phyloP scores from a whole-genome alignment of 441 rosid species.

The Erysimum cheiri region DNA sequence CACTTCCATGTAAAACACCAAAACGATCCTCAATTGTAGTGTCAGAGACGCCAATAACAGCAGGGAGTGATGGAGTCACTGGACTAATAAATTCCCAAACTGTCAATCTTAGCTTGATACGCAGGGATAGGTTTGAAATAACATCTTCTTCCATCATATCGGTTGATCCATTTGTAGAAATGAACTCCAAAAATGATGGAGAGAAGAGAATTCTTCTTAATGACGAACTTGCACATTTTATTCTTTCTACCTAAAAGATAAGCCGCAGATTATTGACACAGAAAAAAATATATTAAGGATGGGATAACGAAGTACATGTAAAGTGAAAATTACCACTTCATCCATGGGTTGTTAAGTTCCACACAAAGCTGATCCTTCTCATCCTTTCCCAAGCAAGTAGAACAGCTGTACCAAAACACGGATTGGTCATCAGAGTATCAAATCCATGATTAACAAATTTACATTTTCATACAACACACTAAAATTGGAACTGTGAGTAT shows the following conservation, averaged over 20 bases:
- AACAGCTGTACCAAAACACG: slow-evolving; percentile 53
- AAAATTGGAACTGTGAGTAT: slow-evolving; percentile 11
- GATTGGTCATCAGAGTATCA: slow-evolving; percentile 28
- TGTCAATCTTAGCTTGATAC: slow-evolving; percentile 79
- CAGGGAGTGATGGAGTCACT: slow-evolving; percentile 88
- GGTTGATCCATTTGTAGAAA: slow-evolving; percentile 77
- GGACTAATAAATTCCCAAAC: slow-evolving; percentile 95
- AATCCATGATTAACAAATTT: slow-evolving; percentile 12
- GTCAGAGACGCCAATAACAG: slow-evolving; percentile 97
- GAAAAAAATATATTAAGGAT: slow-evolving; percentile 13
- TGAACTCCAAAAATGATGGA: slow-evolving; percentile 85
- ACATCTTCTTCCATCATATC: slow-evolving; percentile 97
- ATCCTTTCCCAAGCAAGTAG: slow-evolving; percentile 57
- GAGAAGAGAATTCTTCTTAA: slow-evolving; percentile 85
- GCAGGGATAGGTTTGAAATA: slow-evolving; percentile 77
- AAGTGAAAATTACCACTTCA: slow-evolving; percentile 68
- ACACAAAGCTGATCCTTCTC: slow-evolving; percentile 71
- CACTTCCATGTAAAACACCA: slow-evolving; percentile 85
- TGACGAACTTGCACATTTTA: slow-evolving; percentile 74
- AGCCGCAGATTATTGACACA: slow-evolving; percentile 46
- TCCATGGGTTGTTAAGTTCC: slow-evolving; percentile 72
- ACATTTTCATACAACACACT: slow-evolving; percentile 9
- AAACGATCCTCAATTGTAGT: slow-evolving; percentile 97
- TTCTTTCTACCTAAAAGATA: slow-evolving; percentile 79
- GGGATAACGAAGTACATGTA: slow-evolving; percentile 4